phyloP scores from a whole-genome alignment of 2,329 filamentous ascomycete species.

The Botrytis porri region DNA sequence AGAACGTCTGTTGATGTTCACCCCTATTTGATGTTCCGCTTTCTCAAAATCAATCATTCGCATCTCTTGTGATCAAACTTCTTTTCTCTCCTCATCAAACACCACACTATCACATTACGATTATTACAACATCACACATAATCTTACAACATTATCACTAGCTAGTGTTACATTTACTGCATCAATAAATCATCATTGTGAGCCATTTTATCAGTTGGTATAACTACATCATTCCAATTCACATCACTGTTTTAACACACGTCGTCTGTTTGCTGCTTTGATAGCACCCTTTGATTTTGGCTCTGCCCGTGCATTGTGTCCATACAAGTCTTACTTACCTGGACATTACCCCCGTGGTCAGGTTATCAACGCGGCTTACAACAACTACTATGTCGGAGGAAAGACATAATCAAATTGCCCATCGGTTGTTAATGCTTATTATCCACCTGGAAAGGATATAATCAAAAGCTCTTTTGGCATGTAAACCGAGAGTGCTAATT shows the following conservation, averaged over 20 bases:
- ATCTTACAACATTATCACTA: background rate
- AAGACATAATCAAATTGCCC: too few relatives aligned
- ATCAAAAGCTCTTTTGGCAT: too few relatives aligned
- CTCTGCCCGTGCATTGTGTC: background rate
- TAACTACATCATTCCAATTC: background rate
- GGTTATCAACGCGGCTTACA: too few relatives aligned
- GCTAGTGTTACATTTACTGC: background rate
- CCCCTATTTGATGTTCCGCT: background rate
- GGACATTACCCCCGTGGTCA: too few relatives aligned
- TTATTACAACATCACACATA: background rate
- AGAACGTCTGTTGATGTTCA: background rate
- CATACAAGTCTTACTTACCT: background rate
- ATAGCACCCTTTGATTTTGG: background rate
- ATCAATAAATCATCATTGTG: background rate
- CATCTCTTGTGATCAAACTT: background rate
- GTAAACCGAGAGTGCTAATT: too few relatives aligned
- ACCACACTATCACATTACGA: background rate
- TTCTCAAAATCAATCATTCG: background rate
- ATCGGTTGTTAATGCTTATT: too few relatives aligned
- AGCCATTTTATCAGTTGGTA: background rate
- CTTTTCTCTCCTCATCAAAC: background rate
- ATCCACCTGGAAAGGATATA: too few relatives aligned
- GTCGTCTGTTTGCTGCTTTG: background rate
- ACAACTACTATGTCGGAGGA: too few relatives aligned
- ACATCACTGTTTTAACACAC: background rate